A percentile compares a stretch with the other conserved stretches of the same genome.
Conservation (phyloP, 768 basidiomycete species). For the Phaffia australis region DNA sequence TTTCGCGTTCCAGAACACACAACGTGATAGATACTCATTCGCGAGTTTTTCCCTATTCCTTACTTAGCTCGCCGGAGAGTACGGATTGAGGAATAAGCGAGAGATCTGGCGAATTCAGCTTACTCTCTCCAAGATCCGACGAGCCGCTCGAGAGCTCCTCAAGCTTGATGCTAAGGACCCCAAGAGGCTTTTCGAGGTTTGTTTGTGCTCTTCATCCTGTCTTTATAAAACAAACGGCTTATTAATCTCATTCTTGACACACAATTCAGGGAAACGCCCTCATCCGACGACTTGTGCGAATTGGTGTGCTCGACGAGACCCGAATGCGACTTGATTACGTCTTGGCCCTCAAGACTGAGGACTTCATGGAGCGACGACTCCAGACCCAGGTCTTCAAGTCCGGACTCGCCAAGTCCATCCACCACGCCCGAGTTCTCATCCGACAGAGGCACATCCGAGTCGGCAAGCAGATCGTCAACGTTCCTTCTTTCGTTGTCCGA, state of each 20-base stretch:
- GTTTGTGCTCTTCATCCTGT: background rate
- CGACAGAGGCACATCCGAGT: slow-evolving; percentile 65
- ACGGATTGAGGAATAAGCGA: slow-evolving; percentile 99
- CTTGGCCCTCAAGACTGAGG: slow-evolving; percentile 85
- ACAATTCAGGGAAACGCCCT: slow-evolving; percentile 56
- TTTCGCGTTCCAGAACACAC: slow-evolving; percentile 1
- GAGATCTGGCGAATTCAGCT: slow-evolving; percentile 99
- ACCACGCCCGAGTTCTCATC: slow-evolving; percentile 97
- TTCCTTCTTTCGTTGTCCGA: slow-evolving; percentile 96
- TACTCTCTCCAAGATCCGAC: slow-evolving; percentile 97
- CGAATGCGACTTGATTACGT: slow-evolving; percentile 99
- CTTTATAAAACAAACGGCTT: too few relatives aligned
- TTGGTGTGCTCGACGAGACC: slow-evolving; percentile 97
- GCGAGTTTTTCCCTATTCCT: background rate
- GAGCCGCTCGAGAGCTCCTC: slow-evolving; percentile 99
- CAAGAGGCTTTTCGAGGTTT: slow-evolving; percentile 96
- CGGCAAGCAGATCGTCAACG: slow-evolving; percentile 98
- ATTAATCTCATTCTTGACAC: background rate
- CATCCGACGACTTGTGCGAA: slow-evolving; percentile 91
- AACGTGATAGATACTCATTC: background rate
- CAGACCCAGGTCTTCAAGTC: slow-evolving; percentile 99
- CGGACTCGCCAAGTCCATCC: slow-evolving; percentile 92
- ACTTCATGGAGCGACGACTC: slow-evolving; percentile 97
- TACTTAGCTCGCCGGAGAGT: slow-evolving; percentile 93
- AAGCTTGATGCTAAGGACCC: slow-evolving; percentile 99